Conservation (phyloP, 352 stramenopile species). For the Discostella stelligera region DNA sequence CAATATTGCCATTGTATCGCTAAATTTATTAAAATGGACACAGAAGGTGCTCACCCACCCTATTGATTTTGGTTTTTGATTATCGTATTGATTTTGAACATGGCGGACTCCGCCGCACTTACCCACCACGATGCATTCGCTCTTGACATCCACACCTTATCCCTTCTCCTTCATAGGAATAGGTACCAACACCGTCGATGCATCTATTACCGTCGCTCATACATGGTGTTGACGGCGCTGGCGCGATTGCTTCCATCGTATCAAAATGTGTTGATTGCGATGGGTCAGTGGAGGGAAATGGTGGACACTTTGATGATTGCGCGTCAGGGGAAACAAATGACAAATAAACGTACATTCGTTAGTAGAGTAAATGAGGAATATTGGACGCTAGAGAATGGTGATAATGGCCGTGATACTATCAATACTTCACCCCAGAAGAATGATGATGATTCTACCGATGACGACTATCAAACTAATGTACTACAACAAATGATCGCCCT, state of each 20-base stretch:
- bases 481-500: conserved; percentile 9
- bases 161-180: conserved; percentile 37
- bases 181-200: conserved; percentile 31
- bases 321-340: neutral
- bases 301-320: conserved; percentile 1
- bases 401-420: conserved; percentile 2
- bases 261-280: conserved; percentile 2
- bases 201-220: conserved; percentile 34
- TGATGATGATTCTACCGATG: neutral
- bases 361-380: conserved; percentile 16
- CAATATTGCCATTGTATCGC: no score
- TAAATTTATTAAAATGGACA: no score
- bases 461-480: conserved; percentile 2
- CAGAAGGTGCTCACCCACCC: no score
- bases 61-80: no score
- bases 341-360: neutral
- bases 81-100: no score
- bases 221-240: conserved; percentile 20
- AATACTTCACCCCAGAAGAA: neutral
- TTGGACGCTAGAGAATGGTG: conserved; percentile 21
- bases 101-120: conserved; percentile 1
- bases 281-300: conserved; percentile 9
- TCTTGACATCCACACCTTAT: conserved; percentile 26
- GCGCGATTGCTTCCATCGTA: conserved; percentile 11
- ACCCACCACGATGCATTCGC: conserved; percentile 15